Conservation (phyloP, 129 eudicot species). For the Tanacetum coccineum region DNA sequence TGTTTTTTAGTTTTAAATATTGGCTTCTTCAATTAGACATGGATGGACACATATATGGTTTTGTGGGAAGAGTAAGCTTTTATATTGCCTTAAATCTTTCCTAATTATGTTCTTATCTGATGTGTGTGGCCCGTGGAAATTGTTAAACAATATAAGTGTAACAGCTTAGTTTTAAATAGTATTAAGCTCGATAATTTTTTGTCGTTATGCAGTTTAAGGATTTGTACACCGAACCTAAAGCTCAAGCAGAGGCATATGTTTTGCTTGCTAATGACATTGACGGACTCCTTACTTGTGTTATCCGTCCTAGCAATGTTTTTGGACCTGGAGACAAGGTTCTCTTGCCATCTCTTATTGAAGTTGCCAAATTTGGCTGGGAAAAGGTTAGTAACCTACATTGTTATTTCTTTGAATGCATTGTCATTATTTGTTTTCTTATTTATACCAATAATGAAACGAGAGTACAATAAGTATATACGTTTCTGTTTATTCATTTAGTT, state of each 20-base stretch:
- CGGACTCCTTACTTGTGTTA: conserved; percentile 80
- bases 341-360: conserved; percentile 52
- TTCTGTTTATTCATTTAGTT: neutral
- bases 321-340: conserved; percentile 75
- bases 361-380: conserved; percentile 65
- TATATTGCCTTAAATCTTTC: too few relatives aligned
- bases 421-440: neutral
- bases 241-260: conserved; percentile 87
- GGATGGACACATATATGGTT: too few relatives aligned
- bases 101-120: too few relatives aligned
- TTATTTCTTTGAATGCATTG: conserved; percentile 11
- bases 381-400: conserved; percentile 51
- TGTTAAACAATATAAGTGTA: neutral
- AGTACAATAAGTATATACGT: neutral
- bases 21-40: too few relatives aligned
- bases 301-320: conserved; percentile 77
- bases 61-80: too few relatives aligned
- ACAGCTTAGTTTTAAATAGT: neutral
- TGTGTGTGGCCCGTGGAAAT: too few relatives aligned
- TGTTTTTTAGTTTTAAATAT: too few relatives aligned
- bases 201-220: conserved; percentile 47
- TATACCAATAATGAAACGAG: conserved; percentile 10
- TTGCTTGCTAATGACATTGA: conserved; percentile 57
- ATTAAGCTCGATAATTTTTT: conserved; percentile 6
- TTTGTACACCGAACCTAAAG: conserved; percentile 61